Percentiles rank a stretch among this genome's conserved stretches.
Conservation (phyloP, 345 rosid genomes). For the Iberis pinnata region DNA sequence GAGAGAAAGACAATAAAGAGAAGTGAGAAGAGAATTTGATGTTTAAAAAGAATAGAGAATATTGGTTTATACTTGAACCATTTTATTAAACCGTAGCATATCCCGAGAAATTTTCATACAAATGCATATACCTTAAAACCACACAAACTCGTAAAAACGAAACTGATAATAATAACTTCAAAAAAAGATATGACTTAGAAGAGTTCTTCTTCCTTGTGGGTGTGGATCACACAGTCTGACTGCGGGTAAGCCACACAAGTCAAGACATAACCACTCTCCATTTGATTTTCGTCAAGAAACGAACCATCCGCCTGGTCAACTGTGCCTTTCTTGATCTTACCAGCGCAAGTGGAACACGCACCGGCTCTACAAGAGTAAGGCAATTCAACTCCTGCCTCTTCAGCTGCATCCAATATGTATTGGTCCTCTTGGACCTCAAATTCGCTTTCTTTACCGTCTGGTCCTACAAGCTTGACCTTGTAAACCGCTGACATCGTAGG, state of each 20-base stretch:
- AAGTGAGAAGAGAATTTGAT: too few relatives aligned
- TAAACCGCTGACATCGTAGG: slow-evolving; percentile 49
- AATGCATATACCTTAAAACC: too few relatives aligned
- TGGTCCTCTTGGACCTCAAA: slow-evolving; percentile 52
- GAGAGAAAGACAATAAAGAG: too few relatives aligned
- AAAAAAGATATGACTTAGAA: too few relatives aligned
- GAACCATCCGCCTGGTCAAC: slow-evolving; percentile 88
- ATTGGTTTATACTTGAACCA: too few relatives aligned
- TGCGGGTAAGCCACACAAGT: slow-evolving; percentile 71
- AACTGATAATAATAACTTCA: too few relatives aligned
- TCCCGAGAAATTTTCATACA: too few relatives aligned
- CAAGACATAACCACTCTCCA: slow-evolving; percentile 51
- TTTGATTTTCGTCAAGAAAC: slow-evolving; percentile 60
- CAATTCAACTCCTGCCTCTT: slow-evolving; percentile 65
- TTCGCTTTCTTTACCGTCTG: slow-evolving; percentile 50
- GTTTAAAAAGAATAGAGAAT: too few relatives aligned
- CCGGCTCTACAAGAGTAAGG: slow-evolving; percentile 90
- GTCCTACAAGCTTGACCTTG: slow-evolving; percentile 76
- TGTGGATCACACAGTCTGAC: slow-evolving; percentile 70
- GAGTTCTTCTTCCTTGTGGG: slow-evolving; percentile 76
- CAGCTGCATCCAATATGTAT: slow-evolving; percentile 79
- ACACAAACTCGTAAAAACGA: too few relatives aligned
- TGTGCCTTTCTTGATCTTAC: slow-evolving; percentile 49
- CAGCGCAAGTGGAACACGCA: slow-evolving; percentile 82
- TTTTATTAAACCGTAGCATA: too few relatives aligned